Conservation (phyloP, 2,329 filamentous ascomycete genomes). For the Nectriaceae sp. region DNA sequence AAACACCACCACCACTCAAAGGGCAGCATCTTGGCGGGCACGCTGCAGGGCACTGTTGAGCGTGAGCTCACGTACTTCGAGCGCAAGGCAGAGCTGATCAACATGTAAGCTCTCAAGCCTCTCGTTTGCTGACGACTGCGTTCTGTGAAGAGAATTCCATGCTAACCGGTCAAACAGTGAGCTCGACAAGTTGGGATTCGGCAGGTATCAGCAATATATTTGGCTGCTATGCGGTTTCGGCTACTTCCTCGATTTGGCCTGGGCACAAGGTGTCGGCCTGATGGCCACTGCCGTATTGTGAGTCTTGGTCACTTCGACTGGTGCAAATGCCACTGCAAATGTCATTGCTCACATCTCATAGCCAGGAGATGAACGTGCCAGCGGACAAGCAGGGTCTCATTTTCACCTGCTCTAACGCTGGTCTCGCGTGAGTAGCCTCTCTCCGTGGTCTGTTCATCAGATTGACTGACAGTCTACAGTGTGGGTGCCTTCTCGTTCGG, state of each 20-base stretch:
- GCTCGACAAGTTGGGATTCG: slow-evolving; percentile 55
- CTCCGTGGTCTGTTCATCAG: background rate
- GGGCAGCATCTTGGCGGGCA: background rate
- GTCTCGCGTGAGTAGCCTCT: background rate
- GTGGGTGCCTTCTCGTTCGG: background rate
- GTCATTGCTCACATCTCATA: background rate
- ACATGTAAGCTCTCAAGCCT: background rate
- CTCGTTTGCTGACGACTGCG: background rate
- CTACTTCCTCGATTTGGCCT: slow-evolving; percentile 57
- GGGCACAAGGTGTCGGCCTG: slow-evolving; percentile 60
- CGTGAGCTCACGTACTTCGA: background rate
- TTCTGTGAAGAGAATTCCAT: no score
- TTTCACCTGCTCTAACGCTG: background rate
- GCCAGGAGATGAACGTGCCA: background rate
- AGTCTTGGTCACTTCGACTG: background rate
- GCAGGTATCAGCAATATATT: slow-evolving; percentile 53
- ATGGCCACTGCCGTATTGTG: background rate
- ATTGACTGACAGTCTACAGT: background rate
- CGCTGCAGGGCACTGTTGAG: background rate
- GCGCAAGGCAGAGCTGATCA: background rate
- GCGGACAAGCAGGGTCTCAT: background rate
- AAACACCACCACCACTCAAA: background rate
- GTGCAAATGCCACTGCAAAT: background rate
- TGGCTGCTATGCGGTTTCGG: slow-evolving; percentile 56
- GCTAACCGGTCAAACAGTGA: no score